Base-by-base conservation (phyloP, 192 early-diverging fungal genomes). In the Rhizophagus clarus region DNA sequence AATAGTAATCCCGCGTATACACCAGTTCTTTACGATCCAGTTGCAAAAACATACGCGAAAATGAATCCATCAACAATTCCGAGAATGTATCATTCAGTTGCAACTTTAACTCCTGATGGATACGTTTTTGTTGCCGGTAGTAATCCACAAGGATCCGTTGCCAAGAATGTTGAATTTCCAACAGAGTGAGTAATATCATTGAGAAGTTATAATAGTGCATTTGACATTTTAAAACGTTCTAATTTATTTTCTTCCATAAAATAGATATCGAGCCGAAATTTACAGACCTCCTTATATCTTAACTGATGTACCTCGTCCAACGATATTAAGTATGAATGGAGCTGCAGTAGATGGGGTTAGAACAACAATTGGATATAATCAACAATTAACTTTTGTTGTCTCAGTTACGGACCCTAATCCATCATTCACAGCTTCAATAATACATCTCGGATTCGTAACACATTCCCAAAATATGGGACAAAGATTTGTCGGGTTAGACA, bases 401-500 rank as follows among this genome's bases (percentile, higher is more conserved):
- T 75, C 78, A 72, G 40, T 67, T 22, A 4, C 28, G 37, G 82
- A 78, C 37, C 37, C 37, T 22, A 67, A 29, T 32, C 49, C 81
- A 11, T 69, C 85, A 0, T 45, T 88, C 14, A 79, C 74, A 7
- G 87, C 89, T 47, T 83, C 83, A 56, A 45, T 90, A 31, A 79
- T 87, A n/a, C 80, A 85, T 47, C 79, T 72, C 26, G 88, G 88
- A 14, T 88, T 89, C 73, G 85, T 83, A 34, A 90, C 88, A 10
- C 88, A 90, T 69, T 87, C 87, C 22, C 82, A 85, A 74, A 86
- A 88, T 67, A 89, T 89, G 87, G 86, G 84, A 11, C 88, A 89
- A 70, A 83, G 88, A 28, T 81, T 80, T 68, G 85, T 86, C 2
- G 29, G 26, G 1, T 15, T 67, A 67, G 17, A 11, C 3, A 14